Conservation (phyloP, 202 grass and related monocot genomes). For the Carex arenaria region DNA sequence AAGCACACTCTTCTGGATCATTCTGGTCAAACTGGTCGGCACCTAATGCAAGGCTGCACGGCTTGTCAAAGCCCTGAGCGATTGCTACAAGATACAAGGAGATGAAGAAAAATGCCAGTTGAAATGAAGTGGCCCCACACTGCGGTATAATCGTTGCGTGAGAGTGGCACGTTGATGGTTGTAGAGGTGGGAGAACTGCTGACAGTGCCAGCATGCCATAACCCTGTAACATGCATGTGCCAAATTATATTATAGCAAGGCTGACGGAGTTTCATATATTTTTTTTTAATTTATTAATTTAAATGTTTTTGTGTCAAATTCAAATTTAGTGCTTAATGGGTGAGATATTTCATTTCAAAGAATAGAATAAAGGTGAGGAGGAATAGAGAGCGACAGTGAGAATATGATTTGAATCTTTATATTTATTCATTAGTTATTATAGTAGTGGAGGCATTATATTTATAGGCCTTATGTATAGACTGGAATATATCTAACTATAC, state of each 20-base stretch:
- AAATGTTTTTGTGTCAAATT: not conserved
- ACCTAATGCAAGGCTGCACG: constrained; percentile 66
- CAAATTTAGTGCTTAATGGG: not conserved
- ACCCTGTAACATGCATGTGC: constrained; percentile 17
- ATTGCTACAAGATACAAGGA: constrained; percentile 66
- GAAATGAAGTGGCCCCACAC: not conserved
- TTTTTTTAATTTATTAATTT: too few relatives aligned
- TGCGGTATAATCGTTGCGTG: not conserved
- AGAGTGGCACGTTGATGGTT: not conserved
- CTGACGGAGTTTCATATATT: not conserved
- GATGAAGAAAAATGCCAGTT: constrained; percentile 38
- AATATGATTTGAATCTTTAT: too few relatives aligned
- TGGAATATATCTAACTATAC: too few relatives aligned
- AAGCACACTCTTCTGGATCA: constrained; percentile 34
- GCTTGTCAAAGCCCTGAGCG: constrained; percentile 65
- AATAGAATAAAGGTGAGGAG: too few relatives aligned
- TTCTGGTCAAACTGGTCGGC: constrained; percentile 64
- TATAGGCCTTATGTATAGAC: too few relatives aligned
- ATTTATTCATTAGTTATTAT: too few relatives aligned
- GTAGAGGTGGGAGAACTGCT: constrained; percentile 15
- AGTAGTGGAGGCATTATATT: too few relatives aligned
- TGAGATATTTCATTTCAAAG: too few relatives aligned
- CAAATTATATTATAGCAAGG: not conserved
- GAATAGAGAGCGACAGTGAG: too few relatives aligned
- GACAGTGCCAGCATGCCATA: constrained; percentile 35